Percentiles rank a stretch among this genome's conserved stretches.
These are phyloP conservation scores for Kurtzmaniella natalensis DNA, from an alignment of 1,139 yeast species.

Conservation along the genomic window DNA sequence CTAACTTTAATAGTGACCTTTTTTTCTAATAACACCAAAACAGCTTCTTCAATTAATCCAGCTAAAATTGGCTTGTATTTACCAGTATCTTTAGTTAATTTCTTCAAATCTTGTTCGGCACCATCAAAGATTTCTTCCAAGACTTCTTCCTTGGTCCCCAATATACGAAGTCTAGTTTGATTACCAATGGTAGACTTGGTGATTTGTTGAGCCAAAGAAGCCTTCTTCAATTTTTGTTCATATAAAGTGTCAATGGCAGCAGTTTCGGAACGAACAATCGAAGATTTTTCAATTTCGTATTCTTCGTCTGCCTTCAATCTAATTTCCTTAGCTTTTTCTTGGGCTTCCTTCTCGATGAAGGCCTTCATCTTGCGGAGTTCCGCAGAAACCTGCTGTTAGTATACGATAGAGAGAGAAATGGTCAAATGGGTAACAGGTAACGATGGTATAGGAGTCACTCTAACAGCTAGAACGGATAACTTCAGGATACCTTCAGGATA, in stretches of 20 bases:
- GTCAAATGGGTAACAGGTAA: no score
- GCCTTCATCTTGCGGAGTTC: constrained; percentile 98
- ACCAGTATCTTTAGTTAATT: constrained; percentile 41
- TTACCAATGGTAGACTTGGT: constrained; percentile 92
- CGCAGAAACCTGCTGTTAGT: constrained; percentile 64
- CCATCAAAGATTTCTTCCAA: constrained; percentile 69
- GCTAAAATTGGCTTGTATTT: constrained; percentile 67
- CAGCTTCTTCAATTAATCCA: constrained; percentile 81
- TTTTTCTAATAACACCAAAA: constrained; percentile 70
- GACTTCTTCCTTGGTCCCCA: constrained; percentile 81
- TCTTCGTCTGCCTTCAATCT: constrained; percentile 96
- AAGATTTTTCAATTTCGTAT: constrained; percentile 95
- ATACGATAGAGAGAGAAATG: no score
- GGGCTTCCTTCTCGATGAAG: constrained; percentile 98
- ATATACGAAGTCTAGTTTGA: constrained; percentile 87
- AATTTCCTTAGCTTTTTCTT: constrained; percentile 96
- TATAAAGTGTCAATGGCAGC: constrained; percentile 80
- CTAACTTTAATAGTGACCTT: constrained; percentile 62
- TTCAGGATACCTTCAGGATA: no score
- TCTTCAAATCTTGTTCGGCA: constrained; percentile 60
- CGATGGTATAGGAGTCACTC: no score
- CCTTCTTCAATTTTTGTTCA: constrained; percentile 84
- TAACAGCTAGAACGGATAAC: no score
- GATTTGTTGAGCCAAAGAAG: constrained; percentile 89
- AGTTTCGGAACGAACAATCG: constrained; percentile 87